Conservation (phyloP, 352 stramenopile species). For the Phytophthora aleatoria region DNA sequence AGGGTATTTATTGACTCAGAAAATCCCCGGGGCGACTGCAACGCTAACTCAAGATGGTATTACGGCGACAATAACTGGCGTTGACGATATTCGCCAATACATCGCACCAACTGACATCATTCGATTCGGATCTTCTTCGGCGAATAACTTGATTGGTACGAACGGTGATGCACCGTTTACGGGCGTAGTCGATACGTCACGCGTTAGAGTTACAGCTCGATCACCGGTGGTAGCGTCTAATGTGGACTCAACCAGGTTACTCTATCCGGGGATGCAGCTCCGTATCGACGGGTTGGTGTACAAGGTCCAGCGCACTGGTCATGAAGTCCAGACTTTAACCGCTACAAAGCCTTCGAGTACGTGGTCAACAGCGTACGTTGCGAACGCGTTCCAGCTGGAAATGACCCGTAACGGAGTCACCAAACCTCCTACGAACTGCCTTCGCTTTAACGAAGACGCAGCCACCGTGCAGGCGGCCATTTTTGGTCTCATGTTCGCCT, state of each 20-base stretch:
- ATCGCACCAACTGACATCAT: conserved; percentile 68
- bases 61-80: conserved; percentile 47
- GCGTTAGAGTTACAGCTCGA: conserved; percentile 38
- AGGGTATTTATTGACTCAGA: conserved; percentile 52
- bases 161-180: conserved; percentile 75
- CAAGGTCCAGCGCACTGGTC: conserved; percentile 83
- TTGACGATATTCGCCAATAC: conserved; percentile 70
- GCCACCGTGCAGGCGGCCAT: conserved; percentile 18
- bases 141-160: conserved; percentile 52
- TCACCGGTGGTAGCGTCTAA: conserved; percentile 57
- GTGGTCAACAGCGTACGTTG: conserved; percentile 26
- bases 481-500: conserved; percentile 9
- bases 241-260: conserved; percentile 43
- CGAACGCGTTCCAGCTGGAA: conserved; percentile 43
- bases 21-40: conserved; percentile 58
- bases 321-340: conserved; percentile 89
- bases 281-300: conserved; percentile 91
- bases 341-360: conserved; percentile 38
- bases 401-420: conserved; percentile 43
- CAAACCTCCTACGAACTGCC: conserved; percentile 41
- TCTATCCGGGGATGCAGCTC: conserved; percentile 85
- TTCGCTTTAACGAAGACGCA: conserved; percentile 43
- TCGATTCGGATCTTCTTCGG: conserved; percentile 53
- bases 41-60: conserved; percentile 58
- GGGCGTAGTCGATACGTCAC: conserved; percentile 49